Evolutionary conservation across 257 asterid genomes (phyloP).

Genomic region (Osmanthus fragrans): DNA sequence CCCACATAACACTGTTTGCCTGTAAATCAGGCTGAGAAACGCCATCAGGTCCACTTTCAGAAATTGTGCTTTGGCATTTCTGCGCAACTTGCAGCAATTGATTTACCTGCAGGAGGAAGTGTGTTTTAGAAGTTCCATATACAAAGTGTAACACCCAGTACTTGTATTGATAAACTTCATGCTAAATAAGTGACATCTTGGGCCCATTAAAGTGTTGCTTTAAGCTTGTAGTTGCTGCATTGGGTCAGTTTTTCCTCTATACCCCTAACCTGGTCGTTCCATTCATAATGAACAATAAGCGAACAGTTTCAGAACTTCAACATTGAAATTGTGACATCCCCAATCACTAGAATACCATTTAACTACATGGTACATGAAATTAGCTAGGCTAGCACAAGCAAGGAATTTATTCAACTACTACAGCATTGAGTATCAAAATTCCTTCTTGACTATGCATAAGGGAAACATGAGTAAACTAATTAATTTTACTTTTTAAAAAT

Average conservation of each 20-base stretch:
- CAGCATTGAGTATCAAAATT: no score
- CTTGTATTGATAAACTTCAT: background rate
- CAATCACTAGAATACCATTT: no score
- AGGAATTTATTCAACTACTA: no score
- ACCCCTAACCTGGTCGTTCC: no score
- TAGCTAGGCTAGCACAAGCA: no score
- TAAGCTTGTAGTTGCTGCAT: background rate
- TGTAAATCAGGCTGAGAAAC: slow-evolving; percentile 83
- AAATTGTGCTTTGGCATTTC: slow-evolving; percentile 84
- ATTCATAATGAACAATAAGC: no score
- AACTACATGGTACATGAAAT: no score
- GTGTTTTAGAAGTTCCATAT: slow-evolving; percentile 16
- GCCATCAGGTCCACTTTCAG: slow-evolving; percentile 91
- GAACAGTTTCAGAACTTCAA: no score
- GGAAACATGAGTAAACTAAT: no score
- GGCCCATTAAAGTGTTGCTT: background rate
- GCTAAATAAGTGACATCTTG: background rate
- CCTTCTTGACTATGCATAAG: no score
- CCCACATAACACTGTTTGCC: slow-evolving; percentile 88
- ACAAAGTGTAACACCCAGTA: background rate
- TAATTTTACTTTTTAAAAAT: no score
- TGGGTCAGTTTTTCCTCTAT: background rate
- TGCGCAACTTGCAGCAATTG: slow-evolving; percentile 93
- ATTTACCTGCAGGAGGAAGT: slow-evolving; percentile 64
- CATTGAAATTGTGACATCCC: no score